A percentile compares a stretch with the other conserved stretches of the same genome.
phyloP scores from a whole-genome alignment of 805 yeast genomes.

The Kodamaea laetipori region DNA sequence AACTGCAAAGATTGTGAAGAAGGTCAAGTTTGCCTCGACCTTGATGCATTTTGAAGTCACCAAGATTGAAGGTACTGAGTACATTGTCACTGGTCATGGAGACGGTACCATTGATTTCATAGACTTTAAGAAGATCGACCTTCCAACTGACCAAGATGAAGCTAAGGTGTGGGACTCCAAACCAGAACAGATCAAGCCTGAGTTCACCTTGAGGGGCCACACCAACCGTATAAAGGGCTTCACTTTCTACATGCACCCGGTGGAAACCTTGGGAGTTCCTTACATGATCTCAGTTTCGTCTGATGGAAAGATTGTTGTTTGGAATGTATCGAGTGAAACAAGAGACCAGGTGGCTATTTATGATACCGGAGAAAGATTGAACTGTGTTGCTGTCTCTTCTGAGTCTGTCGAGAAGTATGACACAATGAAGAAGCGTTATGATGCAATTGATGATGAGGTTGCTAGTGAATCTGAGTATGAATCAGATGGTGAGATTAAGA shows the following conservation, averaged over 20 bases:
- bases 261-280: slow-evolving; percentile 34
- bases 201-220: slow-evolving; percentile 73
- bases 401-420: slow-evolving; percentile 76
- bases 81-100: slow-evolving; percentile 65
- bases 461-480: slow-evolving; percentile 72
- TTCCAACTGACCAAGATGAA: slow-evolving; percentile 26
- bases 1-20: slow-evolving; percentile 58
- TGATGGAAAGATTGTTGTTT: slow-evolving; percentile 89
- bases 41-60: slow-evolving; percentile 69
- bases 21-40: slow-evolving; percentile 53
- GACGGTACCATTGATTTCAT: slow-evolving; percentile 71
- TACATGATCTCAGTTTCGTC: slow-evolving; percentile 83
- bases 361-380: slow-evolving; percentile 86
- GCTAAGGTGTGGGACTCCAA: slow-evolving; percentile 26
- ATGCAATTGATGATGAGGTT: slow-evolving; percentile 23
- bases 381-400: slow-evolving; percentile 75
- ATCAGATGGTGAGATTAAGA: slow-evolving; percentile 69
- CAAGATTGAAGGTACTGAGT: slow-evolving; percentile 50
- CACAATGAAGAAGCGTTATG: slow-evolving; percentile 63
- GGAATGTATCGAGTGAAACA: slow-evolving; percentile 60
- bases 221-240: slow-evolving; percentile 84
- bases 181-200: slow-evolving; percentile 42
- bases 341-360: slow-evolving; percentile 88
- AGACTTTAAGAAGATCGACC: slow-evolving; percentile 32
- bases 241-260: slow-evolving; percentile 47